Evolutionary conservation across 2,329 filamentous ascomycete species (phyloP).

Genomic region (Ceratocystis destructans): DNA sequence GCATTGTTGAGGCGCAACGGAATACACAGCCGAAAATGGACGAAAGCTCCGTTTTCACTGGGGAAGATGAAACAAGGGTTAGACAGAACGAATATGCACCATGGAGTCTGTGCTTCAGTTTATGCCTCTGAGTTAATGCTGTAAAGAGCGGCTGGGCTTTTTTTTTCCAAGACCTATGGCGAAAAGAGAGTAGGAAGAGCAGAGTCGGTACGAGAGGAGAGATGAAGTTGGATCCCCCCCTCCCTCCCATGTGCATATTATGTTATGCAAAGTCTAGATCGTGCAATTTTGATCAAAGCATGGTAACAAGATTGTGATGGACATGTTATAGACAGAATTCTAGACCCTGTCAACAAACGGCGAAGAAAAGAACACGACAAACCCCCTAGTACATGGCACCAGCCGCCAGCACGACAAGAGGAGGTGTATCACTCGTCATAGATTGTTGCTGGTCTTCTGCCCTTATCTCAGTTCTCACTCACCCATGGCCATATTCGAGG

Average conservation of each 20-base stretch:
- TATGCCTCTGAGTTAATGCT: not conserved
- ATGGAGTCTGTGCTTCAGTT: not conserved
- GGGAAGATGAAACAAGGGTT: not conserved
- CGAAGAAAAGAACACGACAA: not conserved
- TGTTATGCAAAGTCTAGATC: not conserved
- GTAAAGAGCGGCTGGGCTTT: not conserved
- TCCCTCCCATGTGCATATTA: too few species aligned
- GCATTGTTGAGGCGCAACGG: not conserved
- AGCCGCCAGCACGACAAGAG: too few species aligned
- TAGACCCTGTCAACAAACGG: not conserved
- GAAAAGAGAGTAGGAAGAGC: not conserved
- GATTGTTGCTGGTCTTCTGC: too few species aligned
- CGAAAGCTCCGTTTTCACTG: not conserved
- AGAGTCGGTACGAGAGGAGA: not conserved
- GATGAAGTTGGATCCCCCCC: not conserved
- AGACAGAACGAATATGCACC: not conserved
- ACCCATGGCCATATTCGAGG: too few species aligned
- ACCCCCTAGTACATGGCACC: not conserved
- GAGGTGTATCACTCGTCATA: too few species aligned
- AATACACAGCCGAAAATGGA: not conserved
- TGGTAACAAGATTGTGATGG: not conserved
- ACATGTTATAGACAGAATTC: not conserved
- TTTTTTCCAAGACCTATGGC: not conserved
- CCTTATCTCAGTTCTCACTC: too few species aligned
- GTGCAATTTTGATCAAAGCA: not conserved